Evolutionary conservation across 768 basidiomycete species (phyloP).

Genomic region (Auricularia sp.): DNA sequence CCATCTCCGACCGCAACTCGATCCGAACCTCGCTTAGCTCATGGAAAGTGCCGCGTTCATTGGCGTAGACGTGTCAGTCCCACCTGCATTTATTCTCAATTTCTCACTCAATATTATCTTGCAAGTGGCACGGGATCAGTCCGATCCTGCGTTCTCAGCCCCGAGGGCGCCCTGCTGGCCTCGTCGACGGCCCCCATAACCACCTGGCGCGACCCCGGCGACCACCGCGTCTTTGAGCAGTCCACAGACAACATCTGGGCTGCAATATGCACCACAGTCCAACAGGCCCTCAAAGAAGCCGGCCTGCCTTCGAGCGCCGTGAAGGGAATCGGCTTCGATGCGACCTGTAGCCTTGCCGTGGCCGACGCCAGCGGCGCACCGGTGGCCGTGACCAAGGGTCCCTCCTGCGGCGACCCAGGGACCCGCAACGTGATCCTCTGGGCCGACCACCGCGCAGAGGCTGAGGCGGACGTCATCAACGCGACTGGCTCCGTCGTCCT

Average conservation of each 20-base stretch:
- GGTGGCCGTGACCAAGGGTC: conserved; percentile 61
- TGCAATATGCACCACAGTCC: conserved; percentile 50
- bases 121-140: conserved; percentile 93
- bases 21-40: background rate
- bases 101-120: conserved; percentile 15
- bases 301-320: conserved; percentile 48
- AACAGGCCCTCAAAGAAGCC: conserved; percentile 49
- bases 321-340: conserved; percentile 89
- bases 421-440: conserved; percentile 79
- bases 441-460: conserved; percentile 93
- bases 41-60: conserved; percentile 6
- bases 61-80: conserved; percentile 10
- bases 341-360: conserved; percentile 93
- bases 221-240: conserved; percentile 95
- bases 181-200: conserved; percentile 73
- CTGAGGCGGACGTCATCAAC: conserved; percentile 88
- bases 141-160: conserved; percentile 69
- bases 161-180: conserved; percentile 59
- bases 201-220: conserved; percentile 74
- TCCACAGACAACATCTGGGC: conserved; percentile 84
- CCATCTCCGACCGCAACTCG: too few relatives aligned
- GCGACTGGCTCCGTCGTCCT: conserved; percentile 71
- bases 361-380: conserved; percentile 63
- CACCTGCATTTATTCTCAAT: background rate
- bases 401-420: conserved; percentile 48